Base-by-base conservation (phyloP, 2,329 filamentous ascomycete genomes). In the Aspergillus sp. region DNA sequence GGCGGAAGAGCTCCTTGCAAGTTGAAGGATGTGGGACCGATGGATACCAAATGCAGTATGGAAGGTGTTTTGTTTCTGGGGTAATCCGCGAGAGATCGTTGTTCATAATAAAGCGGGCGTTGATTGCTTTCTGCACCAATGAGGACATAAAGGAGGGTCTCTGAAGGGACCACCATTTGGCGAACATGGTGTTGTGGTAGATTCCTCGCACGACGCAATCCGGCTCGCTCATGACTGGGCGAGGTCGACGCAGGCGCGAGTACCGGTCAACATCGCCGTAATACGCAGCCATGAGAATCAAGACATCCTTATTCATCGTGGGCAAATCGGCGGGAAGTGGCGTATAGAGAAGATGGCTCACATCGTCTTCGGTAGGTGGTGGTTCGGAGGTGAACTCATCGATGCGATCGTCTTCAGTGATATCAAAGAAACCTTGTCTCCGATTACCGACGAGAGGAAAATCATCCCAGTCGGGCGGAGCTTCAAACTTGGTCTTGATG, bases 191-290 rank as follows among this genome's bases (percentile, higher is more conserved):
- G 1, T 37, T 14, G 35, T 37, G 35, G 5, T 37, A 7, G 0
- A 37, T 37, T n/a, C 35, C 14, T 14, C 35, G 35, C 12, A 37
- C 15, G 0, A 37, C 15, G 35, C 35, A 37, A 8, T 14, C 4
- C 12, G 0, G 35, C 6, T 37, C 14, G 0, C 0, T n/a, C 6
- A n/a, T 0, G 5, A 37, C 15, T 0, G 0, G 12, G 0, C 15
- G 12, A 3, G 35, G 35, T 1, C 35, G 35, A 6, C 35, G 35
- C 12, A 37, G 14, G 12, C 35, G 35, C 12, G 35, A 5, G 0
- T 37, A 37, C 2, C 14, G 35, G 1, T 37, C 35, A 7, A 37
- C 14, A n/a, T 37, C 14, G 0, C 33, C 33, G 11, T 12, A 14
- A 12, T 15, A 37, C 0, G 33, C 33, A 1, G 33, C 33, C 33